A percentile compares a stretch with the other conserved stretches of the same genome.
Conservation (phyloP, 1,284 basidiomycete genomes). For the Phaffia rhodozyma region DNA sequence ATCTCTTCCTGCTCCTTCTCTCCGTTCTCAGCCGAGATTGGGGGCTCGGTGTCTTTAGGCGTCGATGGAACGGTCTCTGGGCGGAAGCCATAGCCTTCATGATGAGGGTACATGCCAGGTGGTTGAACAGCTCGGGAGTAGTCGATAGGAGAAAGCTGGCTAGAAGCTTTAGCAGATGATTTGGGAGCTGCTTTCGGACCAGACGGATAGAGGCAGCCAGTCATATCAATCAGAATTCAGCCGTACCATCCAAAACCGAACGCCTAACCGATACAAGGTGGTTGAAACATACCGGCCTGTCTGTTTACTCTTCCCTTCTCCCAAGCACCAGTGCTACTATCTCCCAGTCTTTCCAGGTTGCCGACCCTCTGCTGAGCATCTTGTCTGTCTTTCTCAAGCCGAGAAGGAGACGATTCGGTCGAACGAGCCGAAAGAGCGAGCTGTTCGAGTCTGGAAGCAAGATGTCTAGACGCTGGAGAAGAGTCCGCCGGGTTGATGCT, state of each 20-base stretch:
- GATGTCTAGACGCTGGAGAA: neutral
- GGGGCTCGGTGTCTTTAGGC: conserved; percentile 28
- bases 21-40: conserved; percentile 6
- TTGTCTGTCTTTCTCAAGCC: conserved; percentile 10
- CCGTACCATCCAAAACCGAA: neutral
- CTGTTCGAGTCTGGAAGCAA: conserved; percentile 13
- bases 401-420: conserved; percentile 4
- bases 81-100: conserved; percentile 71
- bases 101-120: conserved; percentile 22
- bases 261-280: neutral
- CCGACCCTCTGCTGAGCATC: conserved; percentile 15
- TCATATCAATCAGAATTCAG: neutral
- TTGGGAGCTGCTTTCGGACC: neutral
- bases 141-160: conserved; percentile 4
- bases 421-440: conserved; percentile 13
- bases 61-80: conserved; percentile 54
- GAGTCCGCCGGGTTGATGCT: too few species aligned
- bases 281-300: neutral
- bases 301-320: conserved; percentile 14
- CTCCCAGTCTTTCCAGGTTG: conserved; percentile 13
- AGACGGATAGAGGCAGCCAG: neutral
- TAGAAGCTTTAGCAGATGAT: conserved; percentile 1
- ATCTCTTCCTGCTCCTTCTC: conserved; percentile 12
- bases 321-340: conserved; percentile 13
- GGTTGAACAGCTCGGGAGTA: conserved; percentile 13